These are phyloP conservation scores for Talaromyces sp. DNA, from an alignment of 2,329 filamentous ascomycete species.

Conservation along the genomic window DNA sequence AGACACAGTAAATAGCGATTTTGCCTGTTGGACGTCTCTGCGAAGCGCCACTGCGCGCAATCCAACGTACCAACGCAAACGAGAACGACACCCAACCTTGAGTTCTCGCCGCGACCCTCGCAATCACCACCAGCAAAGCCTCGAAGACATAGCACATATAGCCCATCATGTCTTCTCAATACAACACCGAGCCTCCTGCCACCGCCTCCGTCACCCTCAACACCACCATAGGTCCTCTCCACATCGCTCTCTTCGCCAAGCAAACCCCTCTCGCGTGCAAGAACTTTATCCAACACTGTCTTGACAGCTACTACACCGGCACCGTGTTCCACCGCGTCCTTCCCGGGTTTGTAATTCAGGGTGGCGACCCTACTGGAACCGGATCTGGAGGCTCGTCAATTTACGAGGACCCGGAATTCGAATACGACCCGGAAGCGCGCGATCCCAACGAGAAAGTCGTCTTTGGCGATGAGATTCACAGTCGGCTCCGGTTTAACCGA, in stretches of 20 bases:
- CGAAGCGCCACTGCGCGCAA: background rate
- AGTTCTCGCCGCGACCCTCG: background rate
- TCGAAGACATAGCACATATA: background rate
- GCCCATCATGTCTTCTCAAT: conserved; percentile 67
- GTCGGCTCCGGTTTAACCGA: conserved; percentile 85
- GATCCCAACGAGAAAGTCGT: conserved; percentile 50
- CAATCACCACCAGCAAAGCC: background rate
- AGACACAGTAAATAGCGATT: background rate
- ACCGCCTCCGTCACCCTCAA: conserved; percentile 88
- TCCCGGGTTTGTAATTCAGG: conserved; percentile 88
- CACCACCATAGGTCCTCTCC: conserved; percentile 83
- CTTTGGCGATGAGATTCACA: conserved; percentile 88
- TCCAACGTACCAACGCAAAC: background rate
- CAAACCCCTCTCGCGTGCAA: conserved; percentile 87
- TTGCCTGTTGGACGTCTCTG: background rate
- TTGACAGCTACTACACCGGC: conserved; percentile 91
- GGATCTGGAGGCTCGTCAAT: conserved; percentile 89
- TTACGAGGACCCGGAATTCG: conserved; percentile 63
- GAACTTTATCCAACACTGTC: conserved; percentile 91
- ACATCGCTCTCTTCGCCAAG: conserved; percentile 89
- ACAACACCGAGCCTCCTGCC: conserved; percentile 91
- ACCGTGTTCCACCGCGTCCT: conserved; percentile 93
- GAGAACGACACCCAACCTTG: background rate
- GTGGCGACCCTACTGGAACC: conserved; percentile 89
- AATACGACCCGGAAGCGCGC: conserved; percentile 52